Evolutionary conservation across 2,329 filamentous ascomycete genomes (phyloP).

Genomic region (Hypoxylon sp.): DNA sequence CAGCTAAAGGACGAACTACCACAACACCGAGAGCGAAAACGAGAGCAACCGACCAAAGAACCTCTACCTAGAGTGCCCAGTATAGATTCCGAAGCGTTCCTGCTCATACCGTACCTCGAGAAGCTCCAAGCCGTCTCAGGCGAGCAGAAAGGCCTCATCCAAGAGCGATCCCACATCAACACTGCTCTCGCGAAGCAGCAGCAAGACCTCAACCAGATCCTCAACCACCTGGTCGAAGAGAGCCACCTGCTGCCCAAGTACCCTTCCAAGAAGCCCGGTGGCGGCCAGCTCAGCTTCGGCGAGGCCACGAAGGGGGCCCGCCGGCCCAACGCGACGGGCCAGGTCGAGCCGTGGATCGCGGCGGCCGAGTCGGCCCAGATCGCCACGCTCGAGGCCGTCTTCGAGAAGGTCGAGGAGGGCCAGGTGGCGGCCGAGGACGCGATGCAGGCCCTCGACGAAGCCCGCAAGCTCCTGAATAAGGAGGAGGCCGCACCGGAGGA

Average conservation of each 20-base stretch:
- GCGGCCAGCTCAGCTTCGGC: conserved; percentile 52
- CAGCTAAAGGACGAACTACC: conserved; percentile 20
- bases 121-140: conserved; percentile 60
- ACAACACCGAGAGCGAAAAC: conserved; percentile 16
- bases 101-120: conserved; percentile 65
- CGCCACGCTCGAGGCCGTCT: conserved; percentile 63
- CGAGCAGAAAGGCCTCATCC: conserved; percentile 64
- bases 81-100: conserved; percentile 47
- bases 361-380: conserved; percentile 69
- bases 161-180: conserved; percentile 66
- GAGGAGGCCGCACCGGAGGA: conserved; percentile 36
- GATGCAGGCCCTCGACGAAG: conserved; percentile 57
- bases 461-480: conserved; percentile 55
- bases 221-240: conserved; percentile 66
- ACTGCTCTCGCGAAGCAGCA: conserved; percentile 58
- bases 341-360: conserved; percentile 65
- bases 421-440: conserved; percentile 63
- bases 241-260: conserved; percentile 67
- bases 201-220: conserved; percentile 57
- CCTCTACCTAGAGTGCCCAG: neutral
- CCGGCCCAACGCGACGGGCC: conserved; percentile 50
- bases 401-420: conserved; percentile 66
- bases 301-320: conserved; percentile 51
- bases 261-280: conserved; percentile 51
- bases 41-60: neutral